These are phyloP conservation scores for Thermoascus crustaceus DNA, from an alignment of 2,329 filamentous ascomycete genomes.

Conservation along the genomic window DNA sequence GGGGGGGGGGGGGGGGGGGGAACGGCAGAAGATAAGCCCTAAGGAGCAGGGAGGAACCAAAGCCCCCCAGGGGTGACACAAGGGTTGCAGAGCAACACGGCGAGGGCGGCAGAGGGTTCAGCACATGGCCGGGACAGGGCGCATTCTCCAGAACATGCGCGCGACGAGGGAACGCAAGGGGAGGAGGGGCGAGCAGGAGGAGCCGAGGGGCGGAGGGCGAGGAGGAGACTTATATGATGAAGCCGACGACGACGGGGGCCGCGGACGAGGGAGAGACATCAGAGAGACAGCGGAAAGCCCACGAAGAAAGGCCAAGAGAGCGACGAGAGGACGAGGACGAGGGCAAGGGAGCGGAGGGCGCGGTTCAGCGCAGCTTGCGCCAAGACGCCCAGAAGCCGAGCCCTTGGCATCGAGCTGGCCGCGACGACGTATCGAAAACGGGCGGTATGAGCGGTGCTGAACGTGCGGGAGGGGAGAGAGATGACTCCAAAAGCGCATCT, in stretches of 20 bases:
- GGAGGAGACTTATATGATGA: constrained; percentile 12
- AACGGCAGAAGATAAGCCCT: not conserved
- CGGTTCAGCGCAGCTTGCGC: constrained; percentile 18
- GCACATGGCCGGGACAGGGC: no score
- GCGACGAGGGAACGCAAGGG: not conserved
- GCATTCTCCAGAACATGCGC: no score
- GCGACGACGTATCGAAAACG: constrained; percentile 1
- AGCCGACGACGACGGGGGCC: constrained; percentile 9
- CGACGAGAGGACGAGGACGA: constrained; percentile 6
- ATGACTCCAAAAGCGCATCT: no score
- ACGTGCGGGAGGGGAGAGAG: not conserved
- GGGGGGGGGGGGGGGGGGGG: not conserved
- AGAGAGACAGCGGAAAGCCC: constrained; percentile 15
- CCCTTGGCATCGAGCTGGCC: constrained; percentile 20
- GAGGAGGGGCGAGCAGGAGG: not conserved
- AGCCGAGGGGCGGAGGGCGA: constrained; percentile 4
- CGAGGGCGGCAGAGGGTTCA: no score
- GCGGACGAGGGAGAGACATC: constrained; percentile 15
- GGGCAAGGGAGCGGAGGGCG: constrained; percentile 13
- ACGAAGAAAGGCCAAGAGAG: constrained; percentile 13
- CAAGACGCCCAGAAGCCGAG: constrained; percentile 25
- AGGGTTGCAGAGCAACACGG: no score
- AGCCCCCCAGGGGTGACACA: no score
- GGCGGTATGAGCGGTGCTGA: not conserved
- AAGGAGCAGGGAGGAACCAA: constrained; percentile 6